Base-by-base conservation (phyloP, 2,329 filamentous ascomycete species). In the Botrytis squamosa region DNA sequence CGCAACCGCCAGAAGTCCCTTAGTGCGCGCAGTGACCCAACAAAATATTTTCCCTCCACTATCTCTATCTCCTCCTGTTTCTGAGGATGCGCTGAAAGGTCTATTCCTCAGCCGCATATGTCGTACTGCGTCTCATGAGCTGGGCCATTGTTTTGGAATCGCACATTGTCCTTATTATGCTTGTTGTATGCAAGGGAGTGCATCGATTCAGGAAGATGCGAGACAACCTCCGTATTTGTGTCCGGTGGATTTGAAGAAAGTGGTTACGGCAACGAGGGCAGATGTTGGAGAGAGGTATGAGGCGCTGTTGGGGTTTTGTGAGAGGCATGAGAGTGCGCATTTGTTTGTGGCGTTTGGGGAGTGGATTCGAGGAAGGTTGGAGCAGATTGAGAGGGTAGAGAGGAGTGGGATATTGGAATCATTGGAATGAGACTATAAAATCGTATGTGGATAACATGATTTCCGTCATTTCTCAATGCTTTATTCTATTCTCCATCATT, bases 71-170 rank as follows among this genome's bases (percentile, higher is more conserved):
- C 25, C 36, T 5, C 36, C 18, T 33, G 81, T 80, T 8, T 76
- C 77, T 7, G 75, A 71, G 12, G 29, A 80, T 0, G 80, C 81
- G 1, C 74, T 83, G 0, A 77, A 80, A 0, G 84, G 81, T 0
- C 78, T 90, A 2, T 92, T 90, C 89, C 85, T 92, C 22, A 85
- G 85, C 16, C 84, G 87, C 18, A 80, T 88, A 3, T 88, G 84
- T 70, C 86, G 86, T 68, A 91, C 90, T 0, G 87, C 86, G 1
- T 85, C 85, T 2, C 91, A 93, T 78, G 91, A 93, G 78, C 81
- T 93, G 0, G 88, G 89, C 0, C 91, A 92, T 79, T 93, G 90
- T 78, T 86, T 93, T 55, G 89, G 88, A 0, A 84, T 93, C 22
- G 90, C 81, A 12, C 91, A 93, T 79, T 93, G 91, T 78, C 82